A percentile compares a stretch with the other conserved stretches of the same genome.
These are phyloP conservation scores for Aspergillus bombycis DNA, from an alignment of 2,329 filamentous ascomycete genomes.

Conservation along the genomic window DNA sequence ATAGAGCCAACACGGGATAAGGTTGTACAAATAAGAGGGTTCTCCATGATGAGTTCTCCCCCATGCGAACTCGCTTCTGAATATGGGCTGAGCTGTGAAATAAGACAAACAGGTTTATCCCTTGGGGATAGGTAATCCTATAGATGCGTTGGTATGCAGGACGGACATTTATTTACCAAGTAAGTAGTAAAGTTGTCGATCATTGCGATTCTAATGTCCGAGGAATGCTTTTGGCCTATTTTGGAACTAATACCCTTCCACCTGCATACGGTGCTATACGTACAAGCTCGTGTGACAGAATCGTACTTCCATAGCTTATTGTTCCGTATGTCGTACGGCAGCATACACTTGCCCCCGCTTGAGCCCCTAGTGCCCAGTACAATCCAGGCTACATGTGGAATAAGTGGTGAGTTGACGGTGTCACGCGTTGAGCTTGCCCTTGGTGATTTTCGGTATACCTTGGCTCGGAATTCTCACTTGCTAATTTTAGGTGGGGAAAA, in stretches of 20 bases:
- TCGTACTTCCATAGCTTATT: not conserved
- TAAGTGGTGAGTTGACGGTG: not conserved
- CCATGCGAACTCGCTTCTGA: not conserved
- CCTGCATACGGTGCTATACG: not conserved
- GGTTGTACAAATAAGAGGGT: not conserved
- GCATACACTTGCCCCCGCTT: not conserved
- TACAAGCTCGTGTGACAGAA: not conserved
- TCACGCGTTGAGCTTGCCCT: slow-evolving; percentile 1
- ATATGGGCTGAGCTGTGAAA: not conserved
- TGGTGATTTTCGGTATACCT: not conserved
- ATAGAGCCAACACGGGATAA: not conserved
- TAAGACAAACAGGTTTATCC: not conserved
- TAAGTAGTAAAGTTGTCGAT: not conserved
- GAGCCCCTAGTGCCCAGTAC: not conserved
- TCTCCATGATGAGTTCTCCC: not conserved
- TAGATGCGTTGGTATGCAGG: not conserved
- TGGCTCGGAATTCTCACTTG: not conserved
- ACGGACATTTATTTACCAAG: not conserved
- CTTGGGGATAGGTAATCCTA: not conserved
- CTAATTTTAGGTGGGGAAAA: not conserved
- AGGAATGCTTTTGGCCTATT: not conserved
- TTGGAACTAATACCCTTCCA: not conserved
- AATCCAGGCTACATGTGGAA: not conserved
- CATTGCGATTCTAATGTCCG: not conserved
- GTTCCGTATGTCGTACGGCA: not conserved